Evolutionary conservation across 208 protist genomes (phyloP).

Genomic region (Leishmania lainsoni): DNA sequence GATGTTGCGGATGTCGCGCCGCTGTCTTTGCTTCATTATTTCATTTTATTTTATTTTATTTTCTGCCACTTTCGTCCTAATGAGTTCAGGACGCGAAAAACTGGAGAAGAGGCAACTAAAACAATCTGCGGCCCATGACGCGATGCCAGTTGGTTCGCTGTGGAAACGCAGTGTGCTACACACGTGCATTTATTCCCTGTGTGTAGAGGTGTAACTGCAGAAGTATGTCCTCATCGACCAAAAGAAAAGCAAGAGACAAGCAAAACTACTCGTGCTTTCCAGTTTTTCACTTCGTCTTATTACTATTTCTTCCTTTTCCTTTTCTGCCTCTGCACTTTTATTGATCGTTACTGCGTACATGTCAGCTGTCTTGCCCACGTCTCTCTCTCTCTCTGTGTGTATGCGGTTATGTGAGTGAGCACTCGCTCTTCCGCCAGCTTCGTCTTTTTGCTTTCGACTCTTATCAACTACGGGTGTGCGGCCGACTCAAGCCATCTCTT

Average conservation of each 20-base stretch:
- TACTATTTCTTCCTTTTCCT: background rate
- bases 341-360: background rate
- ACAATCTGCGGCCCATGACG: background rate
- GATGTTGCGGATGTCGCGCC: background rate
- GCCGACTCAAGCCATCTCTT: background rate
- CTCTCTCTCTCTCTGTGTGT: background rate
- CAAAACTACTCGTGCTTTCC: background rate
- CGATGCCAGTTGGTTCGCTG: background rate
- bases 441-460: background rate
- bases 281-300: background rate
- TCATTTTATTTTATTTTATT: background rate
- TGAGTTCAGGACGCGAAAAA: background rate
- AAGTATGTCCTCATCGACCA: background rate
- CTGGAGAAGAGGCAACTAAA: background rate
- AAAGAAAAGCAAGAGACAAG: background rate
- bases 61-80: background rate
- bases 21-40: background rate
- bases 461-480: background rate
- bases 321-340: background rate
- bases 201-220: background rate
- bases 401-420: background rate
- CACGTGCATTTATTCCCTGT: background rate
- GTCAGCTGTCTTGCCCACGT: background rate
- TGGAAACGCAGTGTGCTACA: background rate
- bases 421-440: background rate